Evolutionary conservation across 345 rosid species (phyloP), one percentile per base, ranked within the genome.

Genomic region (Citrus unshiu): DNA sequence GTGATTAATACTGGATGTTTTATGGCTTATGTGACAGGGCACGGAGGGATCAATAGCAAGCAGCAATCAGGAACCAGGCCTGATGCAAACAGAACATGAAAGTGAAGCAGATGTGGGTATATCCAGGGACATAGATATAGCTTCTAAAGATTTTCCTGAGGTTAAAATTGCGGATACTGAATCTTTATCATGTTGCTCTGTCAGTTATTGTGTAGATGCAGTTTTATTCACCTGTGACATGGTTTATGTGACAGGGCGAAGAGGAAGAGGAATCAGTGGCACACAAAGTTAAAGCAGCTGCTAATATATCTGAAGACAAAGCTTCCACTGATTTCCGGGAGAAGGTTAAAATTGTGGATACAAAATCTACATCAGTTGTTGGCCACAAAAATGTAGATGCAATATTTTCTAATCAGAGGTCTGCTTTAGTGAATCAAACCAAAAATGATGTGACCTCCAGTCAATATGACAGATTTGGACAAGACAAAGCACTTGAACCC

Each of bases 191-290:
- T 18, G 12, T 22, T 32, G 68, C 6, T 32, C 68, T 64, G 40
- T 64, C 10, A 29, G 37, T 32, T 30, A 63, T 63, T 9, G 37
- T 30, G 68, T 30, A 63, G 39, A 30, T 63, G 68, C 37, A 63
- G n/a, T 30, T 60, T 81, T 27, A 51, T 80, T 22, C 76, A 16
- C 69, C 69, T 75, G 49, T 82, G 70, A 10, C 18, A 30, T 72
- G 54, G 59, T 79, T 60, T 77, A 5, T 61, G 24, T 70, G 78
- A 78, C 84, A 85, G 94, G 62, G 61, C 76, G 75, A 76, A 24
- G 30, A 78, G 63, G 75, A 74, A 22, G 27, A 78, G 63, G 80
- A 81, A 57, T 56, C 87, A 39, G 73, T 43, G 72, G 58, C 22
- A 61, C 46, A 56, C 49, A 59, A 76, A 6, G 5, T 14, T 3